Percentiles rank a stretch among this genome's conserved stretches.
Evolutionary conservation across 1,139 yeast genomes (phyloP).

Genomic region (Casaregolazyma lundiana): DNA sequence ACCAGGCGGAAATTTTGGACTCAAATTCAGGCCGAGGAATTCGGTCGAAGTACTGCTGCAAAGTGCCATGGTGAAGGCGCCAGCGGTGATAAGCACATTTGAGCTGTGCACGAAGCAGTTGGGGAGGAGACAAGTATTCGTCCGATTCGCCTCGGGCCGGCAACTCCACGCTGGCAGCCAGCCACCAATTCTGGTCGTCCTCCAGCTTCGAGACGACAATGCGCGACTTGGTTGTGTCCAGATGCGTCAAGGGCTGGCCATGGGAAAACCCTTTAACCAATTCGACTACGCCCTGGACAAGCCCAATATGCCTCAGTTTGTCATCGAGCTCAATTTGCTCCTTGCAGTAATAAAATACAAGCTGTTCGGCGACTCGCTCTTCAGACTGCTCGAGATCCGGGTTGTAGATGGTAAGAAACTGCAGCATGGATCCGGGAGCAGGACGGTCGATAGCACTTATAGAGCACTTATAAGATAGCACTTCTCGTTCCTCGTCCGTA

Average conservation of each 20-base stretch:
- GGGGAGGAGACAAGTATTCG: conserved; percentile 15
- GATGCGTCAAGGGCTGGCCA: conserved; percentile 23
- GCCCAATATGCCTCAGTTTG: conserved; percentile 28
- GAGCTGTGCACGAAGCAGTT: conserved; percentile 25
- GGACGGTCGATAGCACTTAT: too few relatives aligned
- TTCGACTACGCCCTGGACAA: conserved; percentile 32
- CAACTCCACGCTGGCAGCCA: conserved; percentile 21
- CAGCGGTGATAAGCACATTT: conserved; percentile 27
- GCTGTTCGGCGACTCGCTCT: conserved; percentile 25
- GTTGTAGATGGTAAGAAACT: conserved; percentile 30
- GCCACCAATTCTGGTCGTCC: conserved; percentile 27
- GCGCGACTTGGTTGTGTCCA: conserved; percentile 27
- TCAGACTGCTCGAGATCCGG: conserved; percentile 29
- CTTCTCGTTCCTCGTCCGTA: too few relatives aligned
- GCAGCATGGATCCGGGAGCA: conserved; percentile 14
- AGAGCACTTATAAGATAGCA: too few relatives aligned
- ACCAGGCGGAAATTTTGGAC: conserved; percentile 26
- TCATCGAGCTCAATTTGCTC: conserved; percentile 20
- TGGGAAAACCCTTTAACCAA: conserved; percentile 27
- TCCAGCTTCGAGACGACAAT: conserved; percentile 26
- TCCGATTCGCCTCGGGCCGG: not conserved
- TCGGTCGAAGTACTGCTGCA: conserved; percentile 13
- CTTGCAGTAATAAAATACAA: conserved; percentile 26
- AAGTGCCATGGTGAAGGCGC: conserved; percentile 27
- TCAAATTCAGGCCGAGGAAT: conserved; percentile 18